Evolutionary conservation across 2,329 filamentous ascomycete genomes (phyloP), one percentile per base, ranked within the genome.

Genomic region (Stenocarpella maydis): DNA sequence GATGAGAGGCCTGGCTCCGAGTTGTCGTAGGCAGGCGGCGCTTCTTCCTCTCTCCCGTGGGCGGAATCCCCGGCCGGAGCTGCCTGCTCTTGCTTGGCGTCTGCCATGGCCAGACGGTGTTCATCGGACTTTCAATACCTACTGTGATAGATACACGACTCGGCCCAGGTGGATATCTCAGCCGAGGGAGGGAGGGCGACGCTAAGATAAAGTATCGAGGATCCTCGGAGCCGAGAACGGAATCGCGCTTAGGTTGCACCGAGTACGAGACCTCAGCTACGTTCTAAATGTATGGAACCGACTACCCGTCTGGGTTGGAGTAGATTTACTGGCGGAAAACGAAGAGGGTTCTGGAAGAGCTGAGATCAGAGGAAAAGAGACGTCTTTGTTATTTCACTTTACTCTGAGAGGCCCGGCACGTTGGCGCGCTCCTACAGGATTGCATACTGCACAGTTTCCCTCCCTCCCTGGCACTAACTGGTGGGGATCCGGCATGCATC

Each of bases 1-100:
- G 63, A 65, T 24, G 63, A 65, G 7, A 47, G 63, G 19, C 63
- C 49, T 65, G 63, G 63, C 14, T 21, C 10, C 3, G 47, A 52
- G 34, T 37, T 49, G 24, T 43, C 45, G 31, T 65, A 65, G 45
- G 43, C 19, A 8, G 63, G 63, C 12, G 31, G 63, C n/a, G 43
- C 28, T 19, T 54, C 63, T 21, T 65, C 28, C 17, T 14, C 28
- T 39, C 12, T n/a, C 10, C 37, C 63, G 8, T n/a, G n/a, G n/a
- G 4, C 49, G 1, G 47, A 10, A 19, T 17, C 19, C 34, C 41
- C 31, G 4, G 37, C 12, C 4, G 54, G n/a, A 12, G 8, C 6
- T 43, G 14, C 7, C 14, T n/a, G 15, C 6, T 28, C 28, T 19
- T 12, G 21, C 12, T 58, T 58, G 2, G 14, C 3, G 21, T 58